Base-by-base conservation (phyloP, 2,329 filamentous ascomycete species). In the Pezizomycotina sp. region DNA sequence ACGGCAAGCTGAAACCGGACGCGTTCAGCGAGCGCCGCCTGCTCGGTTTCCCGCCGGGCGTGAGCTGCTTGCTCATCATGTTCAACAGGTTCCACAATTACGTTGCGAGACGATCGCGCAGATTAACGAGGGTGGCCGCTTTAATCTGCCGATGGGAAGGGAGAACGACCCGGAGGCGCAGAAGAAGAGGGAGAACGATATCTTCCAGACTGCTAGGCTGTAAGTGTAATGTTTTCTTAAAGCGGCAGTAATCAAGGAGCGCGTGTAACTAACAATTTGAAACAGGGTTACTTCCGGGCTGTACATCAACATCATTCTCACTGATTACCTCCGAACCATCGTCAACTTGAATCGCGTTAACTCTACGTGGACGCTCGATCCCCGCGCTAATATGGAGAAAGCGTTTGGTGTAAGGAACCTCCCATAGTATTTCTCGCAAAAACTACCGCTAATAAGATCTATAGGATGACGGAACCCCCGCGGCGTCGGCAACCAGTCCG, bases 61-160 rank as follows among this genome's bases (percentile, higher is more conserved):
- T 78, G 4, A 67, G 71, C 37, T 72, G 79, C 4, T 51, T 84
- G 3, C 58, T 84, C 18, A 66, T 84, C 56, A 81, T 83, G 77
- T 75, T 82, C 58, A 77, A 76, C 50, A 68, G 74, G 15, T 91
- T 91, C 58, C 86, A 93, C 58, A 93, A 95, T 58, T 68, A 89
- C 47, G 71, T 83, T 0, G 83, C 79, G 1, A 68, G 73, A 35
- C 77, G 86, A 43, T 62, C 12, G 78, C 78, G 0, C 60, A 66
- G n/a, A 86, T 93, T 57, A 92, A 93, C 50, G 84, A 93, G 50
- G 70, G 71, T 27, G 74, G 72, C 10, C 69, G 79, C 14, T 93
- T 92, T 57, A 69, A 65, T 0, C 74, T 71, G 42, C 80, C 81
- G 0, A 51, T 60, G 0, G 56, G 61, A 4, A 52, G 58, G 1